These are phyloP conservation scores for Colletotrichum sp. DNA, from an alignment of 2,329 filamentous ascomycete species.

Conservation along the genomic window DNA sequence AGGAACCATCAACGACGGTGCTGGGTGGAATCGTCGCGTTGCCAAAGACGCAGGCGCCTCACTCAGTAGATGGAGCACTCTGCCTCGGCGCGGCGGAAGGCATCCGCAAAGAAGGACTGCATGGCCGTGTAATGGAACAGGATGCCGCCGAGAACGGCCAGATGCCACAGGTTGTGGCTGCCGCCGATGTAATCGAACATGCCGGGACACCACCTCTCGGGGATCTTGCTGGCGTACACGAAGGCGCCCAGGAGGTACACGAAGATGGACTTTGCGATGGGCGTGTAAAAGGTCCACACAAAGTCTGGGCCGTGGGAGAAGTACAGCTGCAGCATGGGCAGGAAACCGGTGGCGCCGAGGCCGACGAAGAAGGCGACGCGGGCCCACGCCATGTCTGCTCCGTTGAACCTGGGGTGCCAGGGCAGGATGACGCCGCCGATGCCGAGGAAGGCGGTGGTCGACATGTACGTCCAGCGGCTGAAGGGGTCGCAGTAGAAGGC, in stretches of 20 bases:
- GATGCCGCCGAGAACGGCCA: conserved; percentile 92
- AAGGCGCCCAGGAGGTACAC: conserved; percentile 87
- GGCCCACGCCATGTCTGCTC: conserved; percentile 88
- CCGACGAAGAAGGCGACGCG: conserved; percentile 91
- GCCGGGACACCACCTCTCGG: conserved; percentile 91
- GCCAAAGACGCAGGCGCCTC: neutral
- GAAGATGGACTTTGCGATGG: conserved; percentile 79
- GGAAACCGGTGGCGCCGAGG: conserved; percentile 84
- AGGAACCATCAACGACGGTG: neutral
- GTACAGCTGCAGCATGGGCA: conserved; percentile 85
- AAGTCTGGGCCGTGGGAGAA: conserved; percentile 78
- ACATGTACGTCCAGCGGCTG: conserved; percentile 86
- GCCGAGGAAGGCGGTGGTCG: conserved; percentile 79
- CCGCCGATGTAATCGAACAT: conserved; percentile 95
- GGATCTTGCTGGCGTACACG: conserved; percentile 90
- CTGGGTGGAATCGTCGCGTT: neutral
- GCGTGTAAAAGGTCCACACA: conserved; percentile 90
- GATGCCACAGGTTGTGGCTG: conserved; percentile 97
- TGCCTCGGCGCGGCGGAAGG: conserved; percentile 70
- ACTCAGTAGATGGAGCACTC: conserved; percentile 60
- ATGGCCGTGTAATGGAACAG: conserved; percentile 97
- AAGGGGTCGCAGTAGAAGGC: conserved; percentile 97
- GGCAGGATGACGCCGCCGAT: conserved; percentile 88
- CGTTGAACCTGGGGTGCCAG: conserved; percentile 96
- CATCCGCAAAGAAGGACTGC: conserved; percentile 88